phyloP scores from a whole-genome alignment of 2,329 filamentous ascomycete species.

The Nothophoma quercina region DNA sequence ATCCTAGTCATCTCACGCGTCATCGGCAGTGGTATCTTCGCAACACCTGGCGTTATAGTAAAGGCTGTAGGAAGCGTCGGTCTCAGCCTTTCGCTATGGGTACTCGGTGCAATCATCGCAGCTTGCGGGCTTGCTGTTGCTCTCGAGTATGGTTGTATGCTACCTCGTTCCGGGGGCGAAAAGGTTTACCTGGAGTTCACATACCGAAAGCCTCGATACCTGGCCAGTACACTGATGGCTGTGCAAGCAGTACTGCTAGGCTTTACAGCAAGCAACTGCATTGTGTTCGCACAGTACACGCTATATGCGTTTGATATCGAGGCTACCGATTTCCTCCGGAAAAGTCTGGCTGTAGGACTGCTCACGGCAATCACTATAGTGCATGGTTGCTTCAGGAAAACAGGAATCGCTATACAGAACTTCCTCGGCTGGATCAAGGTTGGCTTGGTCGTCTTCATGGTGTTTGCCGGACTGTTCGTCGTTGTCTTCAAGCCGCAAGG shows the following conservation, averaged over 20 bases:
- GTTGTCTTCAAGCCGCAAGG: conserved; percentile 37
- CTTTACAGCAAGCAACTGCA: conserved; percentile 74
- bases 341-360: conserved; percentile 56
- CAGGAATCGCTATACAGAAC: conserved; percentile 50
- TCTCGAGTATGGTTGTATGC: conserved; percentile 74
- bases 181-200: conserved; percentile 78
- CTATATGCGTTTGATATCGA: conserved; percentile 65
- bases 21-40: conserved; percentile 75
- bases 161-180: conserved; percentile 70
- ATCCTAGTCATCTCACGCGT: conserved; percentile 73
- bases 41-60: conserved; percentile 73
- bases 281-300: conserved; percentile 72
- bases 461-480: conserved; percentile 47
- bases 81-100: conserved; percentile 68
- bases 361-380: conserved; percentile 49
- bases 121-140: conserved; percentile 68
- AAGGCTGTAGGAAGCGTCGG: conserved; percentile 72
- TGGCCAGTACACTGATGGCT: conserved; percentile 70
- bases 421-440: conserved; percentile 53
- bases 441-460: conserved; percentile 49
- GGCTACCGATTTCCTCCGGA: conserved; percentile 60
- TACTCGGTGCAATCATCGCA: conserved; percentile 67
- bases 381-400: conserved; percentile 48
- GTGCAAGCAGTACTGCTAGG: conserved; percentile 70
- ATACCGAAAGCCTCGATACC: conserved; percentile 68